phyloP scores from a whole-genome alignment of 768 basidiomycete genomes.

The Gymnopilus junonius region DNA sequence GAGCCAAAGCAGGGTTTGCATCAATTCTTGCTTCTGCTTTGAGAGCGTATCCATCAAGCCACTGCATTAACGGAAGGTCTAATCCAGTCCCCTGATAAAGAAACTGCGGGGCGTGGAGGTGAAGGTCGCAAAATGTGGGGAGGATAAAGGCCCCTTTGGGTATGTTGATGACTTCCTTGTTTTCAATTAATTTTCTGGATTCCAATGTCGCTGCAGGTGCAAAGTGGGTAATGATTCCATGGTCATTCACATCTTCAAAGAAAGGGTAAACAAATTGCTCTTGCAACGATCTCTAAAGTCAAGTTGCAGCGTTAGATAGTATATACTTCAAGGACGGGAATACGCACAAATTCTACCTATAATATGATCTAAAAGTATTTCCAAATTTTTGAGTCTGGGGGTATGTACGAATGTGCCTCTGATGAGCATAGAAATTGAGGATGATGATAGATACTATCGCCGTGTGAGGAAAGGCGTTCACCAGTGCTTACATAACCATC shows the following conservation, averaged over 20 bases:
- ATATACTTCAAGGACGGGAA: background rate
- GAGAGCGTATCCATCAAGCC: constrained; percentile 84
- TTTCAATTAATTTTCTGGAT: constrained; percentile 37
- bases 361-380: constrained; percentile 60
- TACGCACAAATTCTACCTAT: constrained; percentile 39
- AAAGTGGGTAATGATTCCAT: constrained; percentile 58
- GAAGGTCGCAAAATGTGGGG: constrained; percentile 84
- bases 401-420: constrained; percentile 64
- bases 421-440: constrained; percentile 31
- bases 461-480: too few relatives aligned
- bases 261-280: background rate
- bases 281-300: background rate
- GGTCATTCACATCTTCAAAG: constrained; percentile 32
- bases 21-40: constrained; percentile 82
- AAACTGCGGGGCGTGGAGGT: constrained; percentile 90
- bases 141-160: constrained; percentile 66
- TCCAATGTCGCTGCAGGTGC: constrained; percentile 37
- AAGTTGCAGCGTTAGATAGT: background rate
- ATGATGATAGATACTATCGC: background rate
- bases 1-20: constrained; percentile 58
- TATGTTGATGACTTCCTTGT: constrained; percentile 32
- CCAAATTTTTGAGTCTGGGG: constrained; percentile 52
- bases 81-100: constrained; percentile 87
- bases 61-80: constrained; percentile 83
- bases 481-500: background rate